Base-by-base conservation (phyloP, 2,329 filamentous ascomycete species). In the Phialophora verrucosa region DNA sequence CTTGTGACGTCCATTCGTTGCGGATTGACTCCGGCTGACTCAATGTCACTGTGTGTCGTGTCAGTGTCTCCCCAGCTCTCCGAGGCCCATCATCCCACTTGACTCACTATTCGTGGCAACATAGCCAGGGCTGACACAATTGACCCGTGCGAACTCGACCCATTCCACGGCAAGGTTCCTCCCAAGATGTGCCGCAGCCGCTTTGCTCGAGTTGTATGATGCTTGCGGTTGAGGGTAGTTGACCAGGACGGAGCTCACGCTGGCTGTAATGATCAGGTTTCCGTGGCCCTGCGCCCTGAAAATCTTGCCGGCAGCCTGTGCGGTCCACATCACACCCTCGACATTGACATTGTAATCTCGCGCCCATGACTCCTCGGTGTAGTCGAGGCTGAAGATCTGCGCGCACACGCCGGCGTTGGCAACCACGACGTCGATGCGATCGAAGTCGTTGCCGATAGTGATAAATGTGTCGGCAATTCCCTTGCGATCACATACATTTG, bases 381-480 rank as follows among this genome's bases (percentile, higher is more conserved):
- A 80, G 17, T 81, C 75, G 8, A 78, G 75, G 12, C 76, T 78
- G 0, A 78, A 71, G 62, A 77, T 71, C 4, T 75, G 74, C 2
- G 73, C 69, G 38, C 74, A 74, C 29, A 80, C 78, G 0, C 82
- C 82, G 0, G 81, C 80, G 71, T 83, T 83, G 20, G 78, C 82
- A 35, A 84, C 76, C 44, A 83, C 75, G 60, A 84, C 79, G 61
- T 82, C 78, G 10, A 83, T 75, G 35, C 76, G 75, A 14, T 80
- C 80, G 70, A 82, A 82, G 49, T 80, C 78, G 7, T 71, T 66
- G 1, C 72, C 73, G 14, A 81, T 75, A 31, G 76, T 66, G 44
- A 14, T 56, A 3, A 82, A 71, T 2, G 72, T 70, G 1, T 55
- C 51, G 44, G 77, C 71, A 10, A 82, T 78, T 7, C 75, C 71